phyloP scores from a whole-genome alignment of 139 green algal species.

The Edaphochlamys debaryana region DNA sequence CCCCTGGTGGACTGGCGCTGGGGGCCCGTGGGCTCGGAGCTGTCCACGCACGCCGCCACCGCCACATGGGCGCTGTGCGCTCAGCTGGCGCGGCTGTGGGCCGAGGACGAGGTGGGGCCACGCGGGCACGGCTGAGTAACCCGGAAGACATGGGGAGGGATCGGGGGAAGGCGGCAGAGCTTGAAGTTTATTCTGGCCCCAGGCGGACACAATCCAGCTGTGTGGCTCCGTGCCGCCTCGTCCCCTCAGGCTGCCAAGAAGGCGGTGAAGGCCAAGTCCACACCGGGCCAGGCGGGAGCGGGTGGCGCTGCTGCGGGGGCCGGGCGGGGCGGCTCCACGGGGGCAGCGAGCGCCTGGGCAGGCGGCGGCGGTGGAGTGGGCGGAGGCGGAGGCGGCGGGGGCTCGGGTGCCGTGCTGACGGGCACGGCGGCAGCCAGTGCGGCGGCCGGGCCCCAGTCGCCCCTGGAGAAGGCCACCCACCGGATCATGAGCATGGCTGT shows the following conservation, averaged over 20 bases:
- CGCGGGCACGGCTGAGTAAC: too few relatives aligned
- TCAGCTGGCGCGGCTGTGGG: conserved; percentile 25
- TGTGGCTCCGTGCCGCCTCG: too few relatives aligned
- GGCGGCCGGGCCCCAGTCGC: background rate
- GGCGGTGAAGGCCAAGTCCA: too few relatives aligned
- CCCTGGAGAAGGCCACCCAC: conserved; percentile 12
- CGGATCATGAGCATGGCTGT: conserved; percentile 4
- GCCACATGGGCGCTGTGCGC: conserved; percentile 2
- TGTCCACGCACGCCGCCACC: conserved; percentile 9
- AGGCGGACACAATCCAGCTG: too few relatives aligned
- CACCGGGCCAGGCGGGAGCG: too few relatives aligned
- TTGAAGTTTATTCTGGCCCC: too few relatives aligned
- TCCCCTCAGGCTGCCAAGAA: too few relatives aligned
- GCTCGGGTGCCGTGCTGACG: background rate
- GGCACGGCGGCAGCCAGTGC: background rate
- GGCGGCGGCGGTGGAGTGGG: background rate
- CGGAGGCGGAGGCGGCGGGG: background rate
- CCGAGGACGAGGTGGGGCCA: background rate
- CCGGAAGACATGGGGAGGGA: background rate
- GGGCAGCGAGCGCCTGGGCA: background rate
- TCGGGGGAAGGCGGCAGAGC: too few relatives aligned
- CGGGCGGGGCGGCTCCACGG: background rate
- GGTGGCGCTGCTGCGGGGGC: background rate
- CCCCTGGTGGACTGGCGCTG: conserved; percentile 32
- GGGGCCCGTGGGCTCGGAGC: conserved; percentile 2